phyloP scores from a whole-genome alignment of 2,329 filamentous ascomycete genomes.

The Ascochyta pisi region DNA sequence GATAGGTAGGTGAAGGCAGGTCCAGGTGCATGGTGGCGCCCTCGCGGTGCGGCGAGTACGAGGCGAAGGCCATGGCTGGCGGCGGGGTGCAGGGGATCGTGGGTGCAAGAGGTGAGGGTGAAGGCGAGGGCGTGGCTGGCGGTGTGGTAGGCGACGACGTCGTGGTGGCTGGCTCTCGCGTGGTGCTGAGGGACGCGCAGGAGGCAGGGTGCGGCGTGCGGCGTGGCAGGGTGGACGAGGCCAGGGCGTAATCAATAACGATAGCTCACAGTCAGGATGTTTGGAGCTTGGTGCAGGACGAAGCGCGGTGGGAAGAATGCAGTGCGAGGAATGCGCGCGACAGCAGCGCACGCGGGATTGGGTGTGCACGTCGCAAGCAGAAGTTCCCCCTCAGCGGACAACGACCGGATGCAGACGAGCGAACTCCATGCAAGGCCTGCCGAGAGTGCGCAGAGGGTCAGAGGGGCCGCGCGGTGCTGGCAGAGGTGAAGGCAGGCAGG shows the following conservation, averaged over 20 bases:
- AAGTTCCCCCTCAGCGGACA: conserved; percentile 44
- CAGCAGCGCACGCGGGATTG: conserved; percentile 23
- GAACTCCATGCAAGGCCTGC: conserved; percentile 47
- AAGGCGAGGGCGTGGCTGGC: conserved; percentile 5
- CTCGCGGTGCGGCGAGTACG: conserved; percentile 58
- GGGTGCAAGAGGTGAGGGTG: conserved; percentile 15
- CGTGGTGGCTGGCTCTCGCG: conserved; percentile 18
- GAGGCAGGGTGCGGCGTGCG: conserved; percentile 27
- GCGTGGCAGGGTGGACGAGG: conserved; percentile 28
- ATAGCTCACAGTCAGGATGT: conserved; percentile 28
- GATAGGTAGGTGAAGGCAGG: conserved; percentile 84
- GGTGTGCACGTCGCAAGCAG: conserved; percentile 30
- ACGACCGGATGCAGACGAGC: conserved; percentile 26
- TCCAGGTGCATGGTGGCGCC: conserved; percentile 86
- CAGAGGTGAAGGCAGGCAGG: conserved; percentile 13
- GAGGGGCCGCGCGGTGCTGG: conserved; percentile 22
- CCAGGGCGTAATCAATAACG: conserved; percentile 37
- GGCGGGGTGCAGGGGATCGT: conserved; percentile 11
- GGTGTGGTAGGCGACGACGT: conserved; percentile 14
- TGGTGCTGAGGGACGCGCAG: conserved; percentile 11
- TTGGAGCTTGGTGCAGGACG: conserved; percentile 19
- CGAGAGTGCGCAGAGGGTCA: conserved; percentile 19
- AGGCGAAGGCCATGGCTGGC: conserved; percentile 55
- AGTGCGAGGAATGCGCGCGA: conserved; percentile 32
- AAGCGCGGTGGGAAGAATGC: conserved; percentile 37